Base-by-base conservation (phyloP, 2,329 filamentous ascomycete species). In the Pseudonectria foliicola region DNA sequence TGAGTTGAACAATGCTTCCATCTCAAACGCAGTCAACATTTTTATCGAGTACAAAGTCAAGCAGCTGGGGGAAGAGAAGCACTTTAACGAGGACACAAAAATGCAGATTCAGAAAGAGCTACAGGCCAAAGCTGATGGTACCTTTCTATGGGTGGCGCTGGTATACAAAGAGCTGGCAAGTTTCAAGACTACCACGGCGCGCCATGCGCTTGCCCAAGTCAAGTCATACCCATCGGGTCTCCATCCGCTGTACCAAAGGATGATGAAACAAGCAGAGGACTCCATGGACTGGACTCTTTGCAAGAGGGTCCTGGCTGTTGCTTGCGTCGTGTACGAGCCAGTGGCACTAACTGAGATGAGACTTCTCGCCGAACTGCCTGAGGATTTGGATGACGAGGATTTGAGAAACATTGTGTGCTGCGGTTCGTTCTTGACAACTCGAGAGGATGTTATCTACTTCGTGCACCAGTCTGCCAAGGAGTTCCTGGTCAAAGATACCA, bases 381-480 rank as follows among this genome's bases (percentile, higher is more conserved):
- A 21, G 5, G 5, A 5, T 5, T 21, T 21, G 18, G 18, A 21
- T 8, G 18, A 21, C 5, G 18, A 21, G 5, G 18, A 21, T 6
- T 21, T 21, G 18, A 21, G 8, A 21, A 8, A 21, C 5, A 8
- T 21, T 21, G 18, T 8, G 18, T 21, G 5, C 5, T 21, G 18
- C 8, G 18, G 62, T 13, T 70, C 60, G 6, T 64, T 68, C 33
- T 44, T 69, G 0, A 62, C 52, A 2, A 11, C 62, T 24, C 48
- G 46, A 25, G 32, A 59, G 1, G 37, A 26, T 2, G 40, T 21
- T 1, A 29, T 68, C 6, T 57, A 49, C 29, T 57, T 66, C 39
- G 52, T 68, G 1, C 63, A 69, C 38, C 57, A 64, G 37, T 68
- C 64, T 4, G 66, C 62, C 0, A 65, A 66, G 40, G 64, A 69